Conservation (phyloP, 768 basidiomycete genomes). For the Hebeloma cylindrosporum region DNA sequence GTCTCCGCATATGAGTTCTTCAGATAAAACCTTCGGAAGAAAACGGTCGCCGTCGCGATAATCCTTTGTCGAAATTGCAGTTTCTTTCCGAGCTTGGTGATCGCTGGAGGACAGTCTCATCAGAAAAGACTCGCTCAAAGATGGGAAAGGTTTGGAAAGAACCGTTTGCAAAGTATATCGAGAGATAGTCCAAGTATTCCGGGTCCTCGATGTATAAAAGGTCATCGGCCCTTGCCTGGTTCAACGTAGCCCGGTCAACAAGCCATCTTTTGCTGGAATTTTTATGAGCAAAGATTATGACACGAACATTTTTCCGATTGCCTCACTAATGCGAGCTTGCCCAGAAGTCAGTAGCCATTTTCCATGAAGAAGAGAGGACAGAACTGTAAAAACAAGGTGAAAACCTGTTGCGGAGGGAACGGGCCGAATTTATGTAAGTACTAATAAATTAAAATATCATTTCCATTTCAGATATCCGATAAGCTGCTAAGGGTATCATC, state of each 20-base stretch:
- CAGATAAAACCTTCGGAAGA: slow-evolving; percentile 95
- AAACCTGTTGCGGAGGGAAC: no score
- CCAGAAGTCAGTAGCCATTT: slow-evolving; percentile 92
- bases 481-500: no score
- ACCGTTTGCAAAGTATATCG: slow-evolving; percentile 90
- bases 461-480: no score
- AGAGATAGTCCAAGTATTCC: slow-evolving; percentile 76
- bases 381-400: no score
- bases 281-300: slow-evolving; percentile 17
- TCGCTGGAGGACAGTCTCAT: slow-evolving; percentile 49
- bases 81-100: slow-evolving; percentile 85
- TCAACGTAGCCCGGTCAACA: slow-evolving; percentile 74
- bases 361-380: no score
- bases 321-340: slow-evolving; percentile 84
- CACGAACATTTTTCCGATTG: slow-evolving; percentile 29
- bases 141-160: slow-evolving; percentile 10
- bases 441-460: no score
- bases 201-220: slow-evolving; percentile 75
- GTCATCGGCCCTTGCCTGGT: slow-evolving; percentile 75
- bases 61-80: slow-evolving; percentile 84
- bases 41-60: slow-evolving; percentile 92
- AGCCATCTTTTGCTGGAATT: slow-evolving; percentile 84
- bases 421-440: no score
- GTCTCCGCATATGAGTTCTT: slow-evolving; percentile 96
- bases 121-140: neutral